These are phyloP conservation scores for Avena sativa DNA, from an alignment of 176 grass and related monocot species.

Conservation along the genomic window DNA sequence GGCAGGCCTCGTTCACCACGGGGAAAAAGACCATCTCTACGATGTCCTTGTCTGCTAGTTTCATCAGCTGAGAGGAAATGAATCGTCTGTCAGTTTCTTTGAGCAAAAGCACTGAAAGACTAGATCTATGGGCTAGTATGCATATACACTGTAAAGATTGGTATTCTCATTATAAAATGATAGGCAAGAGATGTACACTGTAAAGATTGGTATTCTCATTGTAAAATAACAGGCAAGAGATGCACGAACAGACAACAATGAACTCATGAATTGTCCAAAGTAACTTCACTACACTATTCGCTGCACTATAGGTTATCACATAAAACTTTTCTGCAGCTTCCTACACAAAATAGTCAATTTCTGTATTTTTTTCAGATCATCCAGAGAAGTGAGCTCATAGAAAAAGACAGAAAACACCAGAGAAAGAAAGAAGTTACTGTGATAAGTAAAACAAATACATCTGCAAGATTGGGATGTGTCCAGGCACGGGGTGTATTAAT, in stretches of 20 bases:
- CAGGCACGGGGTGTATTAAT: background rate
- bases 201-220: background rate
- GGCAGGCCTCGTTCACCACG: conserved; percentile 87
- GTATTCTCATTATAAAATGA: background rate
- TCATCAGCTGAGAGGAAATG: conserved; percentile 60
- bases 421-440: background rate
- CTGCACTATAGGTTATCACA: background rate
- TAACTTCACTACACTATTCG: background rate
- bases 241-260: background rate
- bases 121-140: background rate
- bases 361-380: conserved; percentile 25
- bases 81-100: conserved; percentile 17
- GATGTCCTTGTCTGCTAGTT: conserved; percentile 73
- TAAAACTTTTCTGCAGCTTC: background rate
- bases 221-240: background rate
- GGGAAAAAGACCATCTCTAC: conserved; percentile 84
- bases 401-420: background rate
- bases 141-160: background rate
- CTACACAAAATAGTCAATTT: background rate
- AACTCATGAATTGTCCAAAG: background rate
- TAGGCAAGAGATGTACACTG: background rate
- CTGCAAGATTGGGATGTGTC: conserved; percentile 9
- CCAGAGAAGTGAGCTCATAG: conserved; percentile 1
- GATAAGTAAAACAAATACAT: background rate
- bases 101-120: conserved; percentile 6